Conservation (phyloP, 2,329 filamentous ascomycete species). For the Pseudogymnoascus sp. region DNA sequence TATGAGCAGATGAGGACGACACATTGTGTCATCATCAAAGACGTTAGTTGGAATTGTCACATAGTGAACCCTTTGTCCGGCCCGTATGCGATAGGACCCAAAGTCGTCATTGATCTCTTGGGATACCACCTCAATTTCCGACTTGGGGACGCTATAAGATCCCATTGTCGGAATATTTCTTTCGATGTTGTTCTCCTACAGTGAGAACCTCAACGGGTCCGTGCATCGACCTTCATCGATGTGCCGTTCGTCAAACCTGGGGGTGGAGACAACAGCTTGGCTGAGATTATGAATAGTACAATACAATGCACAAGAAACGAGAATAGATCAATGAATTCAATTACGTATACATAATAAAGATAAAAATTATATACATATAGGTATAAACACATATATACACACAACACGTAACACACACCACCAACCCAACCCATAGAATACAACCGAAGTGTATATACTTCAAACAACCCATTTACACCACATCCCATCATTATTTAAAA, state of each 20-base stretch:
- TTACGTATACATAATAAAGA: background rate
- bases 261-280: background rate
- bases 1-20: background rate
- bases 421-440: slow-evolving; percentile 8
- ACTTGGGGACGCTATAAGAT: background rate
- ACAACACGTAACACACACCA: slow-evolving; percentile 6
- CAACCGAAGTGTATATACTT: slow-evolving; percentile 6
- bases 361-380: slow-evolving; percentile 3
- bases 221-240: background rate
- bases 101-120: background rate
- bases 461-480: slow-evolving; percentile 5
- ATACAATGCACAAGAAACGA: background rate
- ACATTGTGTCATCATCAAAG: slow-evolving; percentile 2
- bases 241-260: background rate
- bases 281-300: slow-evolving; percentile 1
- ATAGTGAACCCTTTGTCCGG: background rate
- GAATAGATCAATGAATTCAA: slow-evolving; percentile 1
- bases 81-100: background rate
- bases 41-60: background rate
- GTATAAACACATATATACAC: slow-evolving; percentile 7
- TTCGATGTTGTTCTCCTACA: background rate
- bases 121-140: background rate
- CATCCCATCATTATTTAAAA: slow-evolving; percentile 8
- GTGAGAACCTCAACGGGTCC: background rate
- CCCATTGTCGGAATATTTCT: background rate